Evolutionary conservation across 2,329 filamentous ascomycete species (phyloP).

Genomic region (Grosmannia huntii): DNA sequence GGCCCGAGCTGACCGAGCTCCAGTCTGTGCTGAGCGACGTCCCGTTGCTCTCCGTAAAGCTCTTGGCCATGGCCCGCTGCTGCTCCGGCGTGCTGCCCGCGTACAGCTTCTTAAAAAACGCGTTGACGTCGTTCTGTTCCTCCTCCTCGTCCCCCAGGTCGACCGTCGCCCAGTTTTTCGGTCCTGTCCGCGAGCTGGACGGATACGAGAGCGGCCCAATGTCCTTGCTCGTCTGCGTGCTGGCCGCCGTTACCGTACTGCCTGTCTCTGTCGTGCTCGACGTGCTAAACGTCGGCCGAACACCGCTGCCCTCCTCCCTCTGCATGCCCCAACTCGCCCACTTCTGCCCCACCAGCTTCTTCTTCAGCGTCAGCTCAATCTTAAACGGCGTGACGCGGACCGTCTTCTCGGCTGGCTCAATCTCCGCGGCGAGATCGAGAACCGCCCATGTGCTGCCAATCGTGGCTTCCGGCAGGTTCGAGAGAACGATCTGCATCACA

Average conservation of each 20-base stretch:
- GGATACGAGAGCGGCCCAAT: constrained; percentile 52
- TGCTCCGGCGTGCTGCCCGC: constrained; percentile 65
- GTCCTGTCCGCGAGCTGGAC: constrained; percentile 69
- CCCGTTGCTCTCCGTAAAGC: constrained; percentile 84
- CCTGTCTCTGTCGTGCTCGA: background rate
- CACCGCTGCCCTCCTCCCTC: constrained; percentile 1
- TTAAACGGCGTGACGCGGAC: constrained; percentile 19
- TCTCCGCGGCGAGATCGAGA: constrained; percentile 15
- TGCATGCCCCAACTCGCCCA: constrained; percentile 21
- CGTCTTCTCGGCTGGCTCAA: constrained; percentile 13
- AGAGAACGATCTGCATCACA: constrained; percentile 1
- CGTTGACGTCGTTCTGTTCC: constrained; percentile 52
- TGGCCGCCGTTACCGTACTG: background rate
- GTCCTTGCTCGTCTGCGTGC: background rate
- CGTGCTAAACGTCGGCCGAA: constrained; percentile 3
- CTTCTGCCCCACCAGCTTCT: constrained; percentile 16
- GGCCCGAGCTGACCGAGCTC: constrained; percentile 62
- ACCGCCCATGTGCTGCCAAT: constrained; percentile 8
- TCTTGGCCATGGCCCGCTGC: constrained; percentile 94
- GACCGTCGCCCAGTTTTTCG: constrained; percentile 87
- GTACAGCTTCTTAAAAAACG: constrained; percentile 87
- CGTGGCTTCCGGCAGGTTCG: constrained; percentile 11
- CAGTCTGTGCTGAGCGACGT: constrained; percentile 89
- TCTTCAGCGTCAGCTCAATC: constrained; percentile 21
- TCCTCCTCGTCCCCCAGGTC: constrained; percentile 41